A percentile compares a stretch with the other conserved stretches of the same genome.
These are phyloP conservation scores for Kodamaea neixiangensis DNA, from an alignment of 805 yeast genomes.

Conservation along the genomic window DNA sequence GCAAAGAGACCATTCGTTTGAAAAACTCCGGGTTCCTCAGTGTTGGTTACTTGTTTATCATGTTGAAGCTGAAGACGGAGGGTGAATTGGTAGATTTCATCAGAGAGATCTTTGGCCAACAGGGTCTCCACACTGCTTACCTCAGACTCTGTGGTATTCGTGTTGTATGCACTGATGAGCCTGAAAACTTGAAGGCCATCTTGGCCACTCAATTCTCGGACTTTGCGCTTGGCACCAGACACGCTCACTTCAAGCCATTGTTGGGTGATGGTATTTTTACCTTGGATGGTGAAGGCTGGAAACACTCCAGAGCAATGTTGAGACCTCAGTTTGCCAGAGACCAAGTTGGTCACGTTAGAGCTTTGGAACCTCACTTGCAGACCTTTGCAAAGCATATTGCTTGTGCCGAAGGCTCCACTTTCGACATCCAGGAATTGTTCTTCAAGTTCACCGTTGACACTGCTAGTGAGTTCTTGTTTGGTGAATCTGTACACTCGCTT, in stretches of 20 bases:
- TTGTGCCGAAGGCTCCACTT: constrained; percentile 21
- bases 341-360: constrained; percentile 27
- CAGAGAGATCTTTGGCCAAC: constrained; percentile 9
- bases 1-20: constrained; percentile 11
- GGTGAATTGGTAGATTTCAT: constrained; percentile 29
- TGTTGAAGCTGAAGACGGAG: constrained; percentile 20
- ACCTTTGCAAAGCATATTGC: constrained; percentile 19
- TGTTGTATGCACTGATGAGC: constrained; percentile 24
- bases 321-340: constrained; percentile 31
- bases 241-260: constrained; percentile 20
- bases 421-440: constrained; percentile 38
- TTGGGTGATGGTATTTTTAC: constrained; percentile 32
- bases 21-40: constrained; percentile 10
- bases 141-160: constrained; percentile 17
- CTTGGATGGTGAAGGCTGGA: constrained; percentile 31
- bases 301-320: constrained; percentile 30
- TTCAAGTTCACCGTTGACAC: constrained; percentile 40
- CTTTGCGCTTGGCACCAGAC: constrained; percentile 26
- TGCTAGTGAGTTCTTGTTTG: constrained; percentile 44
- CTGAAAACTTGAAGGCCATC: constrained; percentile 29
- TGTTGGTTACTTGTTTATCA: constrained; percentile 12
- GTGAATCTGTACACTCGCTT: constrained; percentile 35
- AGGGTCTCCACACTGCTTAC: constrained; percentile 8
- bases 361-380: constrained; percentile 27
- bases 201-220: constrained; percentile 30